phyloP scores from a whole-genome alignment of 257 asterid species.

The Nemophila menziesii region DNA sequence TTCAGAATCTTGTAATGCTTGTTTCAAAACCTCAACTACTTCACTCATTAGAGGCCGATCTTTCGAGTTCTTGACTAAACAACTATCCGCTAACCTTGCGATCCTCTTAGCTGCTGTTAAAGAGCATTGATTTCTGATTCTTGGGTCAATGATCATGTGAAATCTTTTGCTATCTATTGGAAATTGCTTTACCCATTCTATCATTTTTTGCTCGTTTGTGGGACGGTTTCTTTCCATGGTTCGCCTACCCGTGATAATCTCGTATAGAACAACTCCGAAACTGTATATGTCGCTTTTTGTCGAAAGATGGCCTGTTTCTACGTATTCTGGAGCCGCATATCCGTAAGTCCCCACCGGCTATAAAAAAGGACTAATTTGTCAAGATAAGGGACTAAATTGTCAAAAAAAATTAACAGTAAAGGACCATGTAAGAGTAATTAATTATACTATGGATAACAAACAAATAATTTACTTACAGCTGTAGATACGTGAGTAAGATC shows the following conservation, averaged over 20 bases:
- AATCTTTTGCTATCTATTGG: slow-evolving; percentile 57
- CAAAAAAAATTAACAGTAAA: background rate
- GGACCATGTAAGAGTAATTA: background rate
- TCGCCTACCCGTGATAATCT: slow-evolving; percentile 70
- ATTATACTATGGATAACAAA: slow-evolving; percentile 7
- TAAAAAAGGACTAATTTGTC: no score
- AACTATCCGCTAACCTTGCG: slow-evolving; percentile 67
- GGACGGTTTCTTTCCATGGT: slow-evolving; percentile 66
- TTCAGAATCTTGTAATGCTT: slow-evolving; percentile 57
- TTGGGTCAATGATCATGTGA: slow-evolving; percentile 59
- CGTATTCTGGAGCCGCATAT: slow-evolving; percentile 88
- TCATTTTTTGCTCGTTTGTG: slow-evolving; percentile 45
- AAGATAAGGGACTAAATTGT: no score
- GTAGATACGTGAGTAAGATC: slow-evolving; percentile 80
- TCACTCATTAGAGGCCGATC: slow-evolving; percentile 66
- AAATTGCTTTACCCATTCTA: slow-evolving; percentile 70
- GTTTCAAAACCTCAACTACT: slow-evolving; percentile 60
- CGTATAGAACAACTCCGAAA: slow-evolving; percentile 86
- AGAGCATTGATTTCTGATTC: slow-evolving; percentile 54
- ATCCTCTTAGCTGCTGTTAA: slow-evolving; percentile 48
- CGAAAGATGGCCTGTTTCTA: slow-evolving; percentile 64
- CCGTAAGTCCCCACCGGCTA: slow-evolving; percentile 90
- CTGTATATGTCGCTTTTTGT: slow-evolving; percentile 76
- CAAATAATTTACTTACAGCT: slow-evolving; percentile 55
- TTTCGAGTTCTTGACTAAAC: slow-evolving; percentile 54